These are phyloP conservation scores for Cladophialophora psammophila DNA, from an alignment of 2,329 filamentous ascomycete genomes.

Conservation along the genomic window DNA sequence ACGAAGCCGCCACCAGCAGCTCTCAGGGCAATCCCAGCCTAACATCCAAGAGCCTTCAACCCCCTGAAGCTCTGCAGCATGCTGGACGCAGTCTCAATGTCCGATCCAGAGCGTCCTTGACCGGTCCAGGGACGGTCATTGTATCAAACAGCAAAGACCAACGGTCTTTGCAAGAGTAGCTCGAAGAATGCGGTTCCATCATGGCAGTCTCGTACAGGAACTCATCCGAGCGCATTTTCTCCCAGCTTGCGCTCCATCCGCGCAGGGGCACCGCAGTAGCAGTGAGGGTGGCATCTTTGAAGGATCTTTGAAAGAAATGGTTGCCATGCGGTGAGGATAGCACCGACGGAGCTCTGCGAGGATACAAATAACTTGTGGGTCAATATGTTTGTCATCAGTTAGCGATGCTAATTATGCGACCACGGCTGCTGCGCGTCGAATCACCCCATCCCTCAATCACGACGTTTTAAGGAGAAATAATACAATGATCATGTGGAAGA, in stretches of 20 bases:
- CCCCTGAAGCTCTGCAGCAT: neutral
- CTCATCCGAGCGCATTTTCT: neutral
- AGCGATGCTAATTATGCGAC: neutral
- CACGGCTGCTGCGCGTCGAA: neutral
- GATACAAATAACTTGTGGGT: neutral
- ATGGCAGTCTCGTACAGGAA: neutral
- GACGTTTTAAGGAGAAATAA: neutral
- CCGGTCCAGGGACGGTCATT: neutral
- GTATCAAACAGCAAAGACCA: neutral
- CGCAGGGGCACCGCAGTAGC: neutral
- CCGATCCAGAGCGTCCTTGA: neutral
- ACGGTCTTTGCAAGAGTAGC: neutral
- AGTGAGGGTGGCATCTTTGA: neutral
- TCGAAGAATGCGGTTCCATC: neutral
- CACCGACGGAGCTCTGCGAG: neutral
- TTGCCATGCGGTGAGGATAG: neutral
- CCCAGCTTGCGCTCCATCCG: neutral
- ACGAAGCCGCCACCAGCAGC: neutral
- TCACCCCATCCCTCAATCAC: neutral
- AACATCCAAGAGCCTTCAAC: neutral
- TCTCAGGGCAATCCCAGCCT: neutral
- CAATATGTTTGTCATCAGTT: neutral
- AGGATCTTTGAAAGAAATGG: neutral
- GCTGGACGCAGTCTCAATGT: neutral
- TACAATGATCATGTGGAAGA: neutral